Evolutionary conservation across 1,284 basidiomycete species (phyloP).

Genomic region (Cutaneotrichosporon cavernicola): DNA sequence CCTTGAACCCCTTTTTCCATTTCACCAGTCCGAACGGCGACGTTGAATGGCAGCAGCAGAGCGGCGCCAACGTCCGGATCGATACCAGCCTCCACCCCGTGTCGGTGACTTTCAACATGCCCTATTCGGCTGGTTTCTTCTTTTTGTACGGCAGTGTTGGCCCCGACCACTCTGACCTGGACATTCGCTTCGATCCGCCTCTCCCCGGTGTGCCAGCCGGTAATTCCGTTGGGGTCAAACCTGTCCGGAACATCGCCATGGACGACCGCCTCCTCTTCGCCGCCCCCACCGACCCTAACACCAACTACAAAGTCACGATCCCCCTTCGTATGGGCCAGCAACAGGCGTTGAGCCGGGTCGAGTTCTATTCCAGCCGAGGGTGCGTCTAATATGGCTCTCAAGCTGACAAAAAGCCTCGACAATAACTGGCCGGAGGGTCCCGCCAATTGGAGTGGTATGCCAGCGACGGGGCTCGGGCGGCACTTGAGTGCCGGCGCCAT

Average conservation of each 20-base stretch:
- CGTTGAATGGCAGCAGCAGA: background rate
- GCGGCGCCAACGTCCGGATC: background rate
- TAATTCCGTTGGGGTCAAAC: background rate
- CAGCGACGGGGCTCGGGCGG: background rate
- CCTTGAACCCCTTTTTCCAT: background rate
- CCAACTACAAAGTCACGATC: background rate
- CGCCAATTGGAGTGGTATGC: background rate
- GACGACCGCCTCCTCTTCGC: background rate
- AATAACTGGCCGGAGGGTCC: background rate
- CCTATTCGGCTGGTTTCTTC: background rate
- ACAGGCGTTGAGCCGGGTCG: background rate
- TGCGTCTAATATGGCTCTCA: background rate
- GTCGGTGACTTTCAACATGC: background rate
- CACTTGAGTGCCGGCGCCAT: conserved; percentile 6
- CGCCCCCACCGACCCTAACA: background rate
- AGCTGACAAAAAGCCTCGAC: background rate
- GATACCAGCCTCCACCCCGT: background rate
- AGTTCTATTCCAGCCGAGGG: background rate
- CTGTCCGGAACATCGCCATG: background rate
- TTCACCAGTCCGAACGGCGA: background rate
- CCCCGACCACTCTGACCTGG: background rate
- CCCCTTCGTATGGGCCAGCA: background rate
- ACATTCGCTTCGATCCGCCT: background rate
- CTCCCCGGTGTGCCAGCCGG: background rate
- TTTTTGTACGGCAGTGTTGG: background rate